These are phyloP conservation scores for Elsinoe arachidis DNA, from an alignment of 2,329 filamentous ascomycete genomes.

Conservation along the genomic window DNA sequence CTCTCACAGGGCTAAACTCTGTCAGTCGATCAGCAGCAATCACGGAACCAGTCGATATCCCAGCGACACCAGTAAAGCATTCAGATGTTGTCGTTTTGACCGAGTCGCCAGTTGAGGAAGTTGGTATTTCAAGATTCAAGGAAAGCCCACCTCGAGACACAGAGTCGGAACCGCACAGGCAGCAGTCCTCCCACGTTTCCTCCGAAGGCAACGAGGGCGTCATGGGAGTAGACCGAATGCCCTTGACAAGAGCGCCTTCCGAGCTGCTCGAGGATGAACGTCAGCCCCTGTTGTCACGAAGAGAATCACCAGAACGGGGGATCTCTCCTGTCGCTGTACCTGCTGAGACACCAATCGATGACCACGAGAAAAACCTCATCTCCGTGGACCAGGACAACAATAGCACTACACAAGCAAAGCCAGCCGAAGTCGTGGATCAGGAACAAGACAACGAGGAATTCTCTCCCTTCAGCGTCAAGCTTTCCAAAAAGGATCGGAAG, in stretches of 20 bases:
- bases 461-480: slow-evolving; percentile 12
- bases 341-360: too few relatives aligned
- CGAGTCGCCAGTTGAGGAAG: slow-evolving; percentile 4
- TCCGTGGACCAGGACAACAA: too few relatives aligned
- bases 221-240: slow-evolving; percentile 10
- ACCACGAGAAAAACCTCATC: too few relatives aligned
- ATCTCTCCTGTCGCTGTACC: neutral
- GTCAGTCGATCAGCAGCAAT: too few relatives aligned
- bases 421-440: neutral
- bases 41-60: neutral
- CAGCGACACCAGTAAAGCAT: neutral
- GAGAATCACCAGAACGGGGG: neutral
- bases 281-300: slow-evolving; percentile 2
- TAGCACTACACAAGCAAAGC: neutral
- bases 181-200: slow-evolving; percentile 10
- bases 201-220: slow-evolving; percentile 8
- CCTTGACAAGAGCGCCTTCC: neutral
- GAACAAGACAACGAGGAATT: neutral
- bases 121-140: slow-evolving; percentile 9
- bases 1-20: too few relatives aligned
- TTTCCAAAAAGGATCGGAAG: slow-evolving; percentile 23
- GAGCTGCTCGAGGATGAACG: slow-evolving; percentile 11
- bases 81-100: neutral
- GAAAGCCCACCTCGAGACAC: slow-evolving; percentile 7
- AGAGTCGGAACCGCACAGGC: slow-evolving; percentile 3